Evolutionary conservation across 1,284 basidiomycete species (phyloP), one percentile per base, ranked within the genome.

Genomic region (Ustilago nuda): DNA sequence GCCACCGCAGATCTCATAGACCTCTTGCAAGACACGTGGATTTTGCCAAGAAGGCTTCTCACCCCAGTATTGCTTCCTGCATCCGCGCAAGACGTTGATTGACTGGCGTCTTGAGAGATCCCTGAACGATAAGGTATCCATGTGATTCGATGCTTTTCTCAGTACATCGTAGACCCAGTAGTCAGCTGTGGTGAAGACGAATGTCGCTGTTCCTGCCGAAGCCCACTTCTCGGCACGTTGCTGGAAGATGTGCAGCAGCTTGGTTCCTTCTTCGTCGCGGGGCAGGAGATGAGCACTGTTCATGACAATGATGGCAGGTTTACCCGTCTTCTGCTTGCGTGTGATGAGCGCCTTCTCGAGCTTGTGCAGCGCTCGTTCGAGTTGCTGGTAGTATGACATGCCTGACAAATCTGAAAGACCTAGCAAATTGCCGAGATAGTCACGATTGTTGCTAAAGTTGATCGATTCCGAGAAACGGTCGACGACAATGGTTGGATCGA

Each of bases 181-280:
- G 63, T 84, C 81, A 51, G 80, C 77, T 0, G 77, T 66, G 3
- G 79, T 79, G 46, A 84, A 76, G 19, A 84, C 74, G 36, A 84
- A 81, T 0, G 82, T 84, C 3, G 78, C 77, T 8, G 77, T 78
- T 36, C 82, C 82, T 30, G 79, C 79, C 12, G 66, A 66, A 0
- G 82, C 81, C 82, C 82, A 84, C 66, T 78, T 79, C 63, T 84
- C 82, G 8, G 82, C 82, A 15, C 82, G 65, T 61, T 84, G 82
- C 60, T 84, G 82, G 62, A 84, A 82, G 51, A 82, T 74, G 51
- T 73, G 72, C 32, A 84, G 60, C 55, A 84, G 52, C 60, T 76
- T 80, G 45, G 66, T 69, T 0, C 81, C 82, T 52, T 83, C 80
- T 32, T 82, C 81, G 48, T 82, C 82, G 19, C 72, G 62, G 4